phyloP scores from a whole-genome alignment of 192 early-diverging fungal genomes.

The Backusella tarrabulga region DNA sequence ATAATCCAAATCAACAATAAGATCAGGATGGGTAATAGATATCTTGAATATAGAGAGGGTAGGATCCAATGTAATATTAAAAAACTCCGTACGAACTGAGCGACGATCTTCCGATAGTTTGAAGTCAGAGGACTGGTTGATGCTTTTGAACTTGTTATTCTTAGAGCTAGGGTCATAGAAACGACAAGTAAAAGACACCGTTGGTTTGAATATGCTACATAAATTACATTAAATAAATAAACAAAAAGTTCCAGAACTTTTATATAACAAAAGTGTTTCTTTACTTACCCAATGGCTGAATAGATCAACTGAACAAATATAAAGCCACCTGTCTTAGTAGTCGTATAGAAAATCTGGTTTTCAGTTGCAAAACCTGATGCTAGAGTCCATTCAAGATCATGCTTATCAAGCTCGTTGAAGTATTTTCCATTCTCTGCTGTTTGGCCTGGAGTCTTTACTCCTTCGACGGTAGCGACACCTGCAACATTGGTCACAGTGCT shows the following conservation, averaged over 20 bases:
- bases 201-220: slow-evolving; percentile 44
- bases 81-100: slow-evolving; percentile 71
- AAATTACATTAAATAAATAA: slow-evolving; percentile 11
- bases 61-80: slow-evolving; percentile 59
- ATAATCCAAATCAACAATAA: slow-evolving; percentile 60
- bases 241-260: neutral
- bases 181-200: slow-evolving; percentile 71
- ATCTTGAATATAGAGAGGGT: slow-evolving; percentile 46
- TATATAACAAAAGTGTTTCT: neutral
- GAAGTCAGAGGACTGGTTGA: slow-evolving; percentile 65
- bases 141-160: slow-evolving; percentile 71
- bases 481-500: slow-evolving; percentile 27
- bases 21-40: slow-evolving; percentile 56
- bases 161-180: slow-evolving; percentile 63
- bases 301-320: slow-evolving; percentile 90
- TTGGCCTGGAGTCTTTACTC: slow-evolving; percentile 26
- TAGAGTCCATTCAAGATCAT: slow-evolving; percentile 67
- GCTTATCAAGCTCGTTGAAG: slow-evolving; percentile 46
- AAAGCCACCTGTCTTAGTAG: slow-evolving; percentile 69
- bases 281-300: slow-evolving; percentile 69
- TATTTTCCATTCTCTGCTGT: slow-evolving; percentile 35
- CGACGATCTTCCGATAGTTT: slow-evolving; percentile 67
- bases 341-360: slow-evolving; percentile 84
- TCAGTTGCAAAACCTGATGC: slow-evolving; percentile 77
- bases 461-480: slow-evolving; percentile 18